Conservation (phyloP, 345 rosid species). For the Boechera stricta region DNA sequence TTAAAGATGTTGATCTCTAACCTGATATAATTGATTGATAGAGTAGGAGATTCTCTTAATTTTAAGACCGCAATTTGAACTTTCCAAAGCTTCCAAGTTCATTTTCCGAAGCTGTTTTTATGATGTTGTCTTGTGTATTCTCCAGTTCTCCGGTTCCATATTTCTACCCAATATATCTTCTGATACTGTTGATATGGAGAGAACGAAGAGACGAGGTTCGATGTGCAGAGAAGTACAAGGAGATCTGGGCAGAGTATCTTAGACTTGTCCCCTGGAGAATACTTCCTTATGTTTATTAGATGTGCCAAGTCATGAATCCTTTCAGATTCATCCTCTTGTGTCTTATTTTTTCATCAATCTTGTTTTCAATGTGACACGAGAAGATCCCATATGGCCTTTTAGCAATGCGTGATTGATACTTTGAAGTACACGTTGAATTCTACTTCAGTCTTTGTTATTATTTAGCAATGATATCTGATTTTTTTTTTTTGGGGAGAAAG, state of each 20-base stretch:
- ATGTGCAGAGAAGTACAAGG: conserved; percentile 88
- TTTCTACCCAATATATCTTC: conserved; percentile 84
- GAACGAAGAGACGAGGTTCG: conserved; percentile 87
- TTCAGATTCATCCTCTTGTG: conserved; percentile 2
- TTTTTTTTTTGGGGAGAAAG: background rate
- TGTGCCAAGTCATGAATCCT: conserved; percentile 24
- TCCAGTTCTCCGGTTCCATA: conserved; percentile 85
- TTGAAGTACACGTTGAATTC: background rate
- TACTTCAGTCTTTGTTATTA: background rate
- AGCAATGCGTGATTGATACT: conserved; percentile 18
- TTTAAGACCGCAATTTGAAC: conserved; percentile 13
- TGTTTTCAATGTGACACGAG: conserved; percentile 27
- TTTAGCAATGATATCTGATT: background rate
- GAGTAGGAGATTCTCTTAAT: conserved; percentile 10
- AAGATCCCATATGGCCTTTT: conserved; percentile 29
- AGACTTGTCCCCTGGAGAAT: conserved; percentile 90
- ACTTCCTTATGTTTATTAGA: conserved; percentile 75
- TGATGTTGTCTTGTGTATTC: conserved; percentile 23
- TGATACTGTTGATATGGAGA: conserved; percentile 88
- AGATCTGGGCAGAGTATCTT: conserved; percentile 81
- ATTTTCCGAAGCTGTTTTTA: background rate
- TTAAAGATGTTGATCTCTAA: conserved; percentile 11
- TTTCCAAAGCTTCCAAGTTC: background rate
- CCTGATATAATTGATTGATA: conserved; percentile 5
- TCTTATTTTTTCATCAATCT: background rate